Conservation (phyloP, 306 rosid genomes). For the cucumber (Cucumis sativus) region Cucumber_9930_V3 NC_026656.2:12896001-12896500, state of each 20-base stretch:
- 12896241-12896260: background rate
- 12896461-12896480: background rate
- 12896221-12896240: background rate
- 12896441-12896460: background rate
- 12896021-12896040: background rate
- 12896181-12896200: conserved; percentile 2
- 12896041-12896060: background rate
- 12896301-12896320: background rate
- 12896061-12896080: background rate
- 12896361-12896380: background rate
- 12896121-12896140: background rate
- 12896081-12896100: background rate
- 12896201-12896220: background rate
- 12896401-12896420: background rate
- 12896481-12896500: background rate
- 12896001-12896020: background rate
- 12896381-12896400: background rate
- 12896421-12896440: background rate
- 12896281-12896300: background rate
- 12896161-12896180: background rate
- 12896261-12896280: background rate
- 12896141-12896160: background rate
- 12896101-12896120: background rate
- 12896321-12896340: background rate
- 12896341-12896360: background rate